These are phyloP conservation scores for Botryotinia calthae DNA, from an alignment of 2,329 filamentous ascomycete species.

Conservation along the genomic window DNA sequence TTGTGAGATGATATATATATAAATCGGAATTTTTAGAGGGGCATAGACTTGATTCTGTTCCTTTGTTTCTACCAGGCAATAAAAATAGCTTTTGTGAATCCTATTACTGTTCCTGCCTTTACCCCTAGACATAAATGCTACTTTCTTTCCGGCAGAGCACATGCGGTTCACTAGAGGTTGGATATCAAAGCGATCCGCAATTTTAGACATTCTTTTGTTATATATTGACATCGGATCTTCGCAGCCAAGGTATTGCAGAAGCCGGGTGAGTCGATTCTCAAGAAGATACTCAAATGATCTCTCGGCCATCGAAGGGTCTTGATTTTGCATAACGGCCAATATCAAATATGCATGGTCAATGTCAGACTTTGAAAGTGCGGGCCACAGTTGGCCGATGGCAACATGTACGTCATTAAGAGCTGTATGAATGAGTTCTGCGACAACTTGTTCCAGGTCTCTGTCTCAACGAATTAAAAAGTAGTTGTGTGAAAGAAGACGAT, in stretches of 20 bases:
- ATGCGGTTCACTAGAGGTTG: neutral
- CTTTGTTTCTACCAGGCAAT: neutral
- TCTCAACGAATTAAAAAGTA: neutral
- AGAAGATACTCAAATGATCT: neutral
- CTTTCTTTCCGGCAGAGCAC: neutral
- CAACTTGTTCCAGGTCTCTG: neutral
- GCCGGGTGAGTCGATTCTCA: neutral
- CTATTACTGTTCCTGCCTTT: neutral
- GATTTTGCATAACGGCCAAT: rapidly evolving
- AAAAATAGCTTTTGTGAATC: neutral
- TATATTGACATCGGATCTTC: neutral
- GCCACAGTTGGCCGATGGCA: neutral
- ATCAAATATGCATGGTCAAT: rapidly evolving
- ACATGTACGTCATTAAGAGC: neutral
- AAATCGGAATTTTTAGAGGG: neutral
- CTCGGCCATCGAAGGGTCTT: neutral
- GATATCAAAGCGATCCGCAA: neutral
- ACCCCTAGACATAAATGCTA: neutral
- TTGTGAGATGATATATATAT: neutral
- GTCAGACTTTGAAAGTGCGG: neutral
- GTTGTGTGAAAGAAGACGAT: neutral
- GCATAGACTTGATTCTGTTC: neutral
- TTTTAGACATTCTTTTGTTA: neutral
- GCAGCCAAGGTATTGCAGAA: neutral
- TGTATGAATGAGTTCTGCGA: neutral